A percentile compares a stretch with the other conserved stretches of the same genome.
Evolutionary conservation across 345 rosid genomes (phyloP).

Genomic region (Hypericum androsaemum): DNA sequence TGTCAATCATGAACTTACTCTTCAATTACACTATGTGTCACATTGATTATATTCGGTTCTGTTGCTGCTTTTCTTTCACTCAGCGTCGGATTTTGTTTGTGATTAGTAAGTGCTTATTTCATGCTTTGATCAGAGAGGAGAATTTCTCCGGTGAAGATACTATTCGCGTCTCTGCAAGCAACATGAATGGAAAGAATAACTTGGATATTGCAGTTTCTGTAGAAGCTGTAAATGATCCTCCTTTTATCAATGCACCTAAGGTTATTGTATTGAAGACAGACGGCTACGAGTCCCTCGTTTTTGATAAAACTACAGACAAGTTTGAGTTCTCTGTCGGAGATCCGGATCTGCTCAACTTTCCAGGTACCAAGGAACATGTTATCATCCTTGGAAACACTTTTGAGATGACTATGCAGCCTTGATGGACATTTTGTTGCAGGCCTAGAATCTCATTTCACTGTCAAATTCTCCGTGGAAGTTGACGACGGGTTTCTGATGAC

Average conservation of each 20-base stretch:
- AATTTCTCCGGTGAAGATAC: slow-evolving; percentile 74
- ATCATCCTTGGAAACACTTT: too few species aligned
- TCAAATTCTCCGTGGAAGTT: slow-evolving; percentile 70
- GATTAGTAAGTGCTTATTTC: not conserved
- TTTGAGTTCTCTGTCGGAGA: slow-evolving; percentile 74
- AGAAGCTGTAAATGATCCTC: slow-evolving; percentile 76
- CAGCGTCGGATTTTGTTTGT: not conserved
- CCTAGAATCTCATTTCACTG: slow-evolving; percentile 37
- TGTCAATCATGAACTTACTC: slow-evolving; percentile 1
- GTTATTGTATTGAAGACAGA: slow-evolving; percentile 36
- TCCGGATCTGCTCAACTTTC: slow-evolving; percentile 60
- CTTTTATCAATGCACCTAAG: slow-evolving; percentile 49
- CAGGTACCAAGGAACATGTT: slow-evolving; percentile 38
- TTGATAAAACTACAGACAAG: slow-evolving; percentile 34
- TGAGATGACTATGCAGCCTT: too few species aligned
- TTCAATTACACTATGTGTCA: not conserved
- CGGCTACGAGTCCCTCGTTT: slow-evolving; percentile 39
- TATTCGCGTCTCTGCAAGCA: slow-evolving; percentile 51
- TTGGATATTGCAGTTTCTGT: slow-evolving; percentile 48
- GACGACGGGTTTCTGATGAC: slow-evolving; percentile 55
- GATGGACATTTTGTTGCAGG: slow-evolving; percentile 32
- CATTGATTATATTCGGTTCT: not conserved
- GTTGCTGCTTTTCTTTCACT: not conserved
- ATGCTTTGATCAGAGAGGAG: slow-evolving; percentile 37
- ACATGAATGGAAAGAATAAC: slow-evolving; percentile 58